Conservation (phyloP, 306 rosid genomes). For the Heteromeles arbutifolia region DNA sequence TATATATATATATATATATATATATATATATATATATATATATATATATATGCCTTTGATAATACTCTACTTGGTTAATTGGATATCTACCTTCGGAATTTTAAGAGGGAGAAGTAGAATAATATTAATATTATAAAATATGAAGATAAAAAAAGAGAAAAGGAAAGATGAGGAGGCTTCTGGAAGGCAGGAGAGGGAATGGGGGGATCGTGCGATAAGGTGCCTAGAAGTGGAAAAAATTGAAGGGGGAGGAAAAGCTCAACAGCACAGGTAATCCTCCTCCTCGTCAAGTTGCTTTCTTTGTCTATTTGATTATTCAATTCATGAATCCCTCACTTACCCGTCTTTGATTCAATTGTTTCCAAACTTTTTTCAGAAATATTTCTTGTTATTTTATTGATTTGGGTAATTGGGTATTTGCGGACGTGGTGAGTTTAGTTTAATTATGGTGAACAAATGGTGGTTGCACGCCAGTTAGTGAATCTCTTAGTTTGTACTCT, state of each 20-base stretch:
- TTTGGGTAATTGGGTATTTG: neutral
- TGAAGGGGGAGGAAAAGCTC: constrained; percentile 42
- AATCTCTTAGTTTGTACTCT: neutral
- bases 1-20: too few relatives aligned
- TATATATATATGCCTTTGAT: too few relatives aligned
- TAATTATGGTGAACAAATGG: too few relatives aligned
- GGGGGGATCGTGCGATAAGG: constrained; percentile 60
- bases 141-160: too few relatives aligned
- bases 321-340: neutral
- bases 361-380: neutral
- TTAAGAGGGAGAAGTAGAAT: too few relatives aligned
- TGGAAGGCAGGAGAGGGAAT: neutral
- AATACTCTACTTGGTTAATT: too few relatives aligned
- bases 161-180: too few relatives aligned
- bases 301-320: neutral
- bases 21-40: too few relatives aligned
- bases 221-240: constrained; percentile 71
- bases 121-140: too few relatives aligned
- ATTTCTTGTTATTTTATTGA: neutral
- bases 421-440: too few relatives aligned
- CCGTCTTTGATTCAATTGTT: neutral
- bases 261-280: constrained; percentile 10
- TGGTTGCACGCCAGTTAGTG: too few relatives aligned
- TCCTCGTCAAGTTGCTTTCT: constrained; percentile 30
- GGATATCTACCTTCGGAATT: too few relatives aligned